phyloP scores from a whole-genome alignment of 371 early-diverging fungal species.

The Mortierella sp. region DNA sequence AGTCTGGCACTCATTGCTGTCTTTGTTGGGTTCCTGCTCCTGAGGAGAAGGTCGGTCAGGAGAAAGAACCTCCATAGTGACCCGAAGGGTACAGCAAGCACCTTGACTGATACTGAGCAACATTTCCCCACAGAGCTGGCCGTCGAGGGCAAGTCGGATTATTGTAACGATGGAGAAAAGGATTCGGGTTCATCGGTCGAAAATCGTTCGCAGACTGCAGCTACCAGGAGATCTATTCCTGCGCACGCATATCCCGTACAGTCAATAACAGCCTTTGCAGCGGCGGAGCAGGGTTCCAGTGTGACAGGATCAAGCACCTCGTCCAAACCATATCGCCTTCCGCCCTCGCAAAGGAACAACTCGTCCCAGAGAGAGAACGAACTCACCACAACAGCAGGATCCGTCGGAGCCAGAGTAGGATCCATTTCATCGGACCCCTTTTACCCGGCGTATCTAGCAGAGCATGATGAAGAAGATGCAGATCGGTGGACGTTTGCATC shows the following conservation, averaged over 20 bases:
- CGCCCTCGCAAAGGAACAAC: neutral
- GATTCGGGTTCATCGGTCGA: slow-evolving; percentile 32
- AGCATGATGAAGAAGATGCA: slow-evolving; percentile 54
- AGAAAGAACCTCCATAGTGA: slow-evolving; percentile 2
- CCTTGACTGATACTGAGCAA: slow-evolving; percentile 19
- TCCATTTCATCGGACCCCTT: slow-evolving; percentile 47
- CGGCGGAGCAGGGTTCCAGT: slow-evolving; percentile 15
- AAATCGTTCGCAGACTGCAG: slow-evolving; percentile 16
- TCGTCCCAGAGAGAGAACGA: slow-evolving; percentile 11
- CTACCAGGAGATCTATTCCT: slow-evolving; percentile 18
- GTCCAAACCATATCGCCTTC: slow-evolving; percentile 16
- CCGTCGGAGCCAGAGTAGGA: slow-evolving; percentile 20
- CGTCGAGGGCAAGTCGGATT: slow-evolving; percentile 18
- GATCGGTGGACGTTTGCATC: slow-evolving; percentile 57
- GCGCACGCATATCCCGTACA: slow-evolving; percentile 35
- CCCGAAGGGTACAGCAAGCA: slow-evolving; percentile 16
- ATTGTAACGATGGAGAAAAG: slow-evolving; percentile 12
- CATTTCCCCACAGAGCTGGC: slow-evolving; percentile 4
- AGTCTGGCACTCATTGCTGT: slow-evolving; percentile 36
- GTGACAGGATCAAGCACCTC: slow-evolving; percentile 29
- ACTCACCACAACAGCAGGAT: slow-evolving; percentile 1
- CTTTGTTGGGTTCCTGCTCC: slow-evolving; percentile 34
- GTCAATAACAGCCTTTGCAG: slow-evolving; percentile 19
- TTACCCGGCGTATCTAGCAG: slow-evolving; percentile 47
- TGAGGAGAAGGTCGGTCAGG: slow-evolving; percentile 17